phyloP scores from a whole-genome alignment of 2,329 filamentous ascomycete species.

The Epichloe typhina region DNA sequence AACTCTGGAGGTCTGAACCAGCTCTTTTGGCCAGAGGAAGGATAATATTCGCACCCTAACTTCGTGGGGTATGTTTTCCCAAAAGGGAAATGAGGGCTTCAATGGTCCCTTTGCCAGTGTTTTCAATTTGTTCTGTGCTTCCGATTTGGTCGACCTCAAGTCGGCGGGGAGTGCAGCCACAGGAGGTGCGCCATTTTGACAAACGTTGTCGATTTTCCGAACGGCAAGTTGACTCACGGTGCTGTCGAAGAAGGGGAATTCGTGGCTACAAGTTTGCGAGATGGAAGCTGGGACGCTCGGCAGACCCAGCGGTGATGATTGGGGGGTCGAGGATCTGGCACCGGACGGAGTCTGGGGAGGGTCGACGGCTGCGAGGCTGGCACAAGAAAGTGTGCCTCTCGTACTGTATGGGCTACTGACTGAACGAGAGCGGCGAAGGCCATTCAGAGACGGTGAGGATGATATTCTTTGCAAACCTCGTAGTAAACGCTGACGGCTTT shows the following conservation, averaged over 20 bases:
- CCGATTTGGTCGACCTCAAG: slow-evolving; percentile 31
- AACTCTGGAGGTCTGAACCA: slow-evolving; percentile 65
- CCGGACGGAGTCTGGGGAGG: slow-evolving; percentile 16
- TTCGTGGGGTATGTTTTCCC: slow-evolving; percentile 71
- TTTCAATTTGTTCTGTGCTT: slow-evolving; percentile 11
- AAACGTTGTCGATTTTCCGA: slow-evolving; percentile 41
- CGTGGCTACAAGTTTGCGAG: slow-evolving; percentile 26
- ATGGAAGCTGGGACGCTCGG: slow-evolving; percentile 23
- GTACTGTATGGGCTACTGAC: slow-evolving; percentile 54
- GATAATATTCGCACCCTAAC: slow-evolving; percentile 65
- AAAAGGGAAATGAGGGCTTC: slow-evolving; percentile 48
- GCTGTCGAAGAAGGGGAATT: slow-evolving; percentile 26
- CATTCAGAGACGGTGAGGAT: slow-evolving; percentile 60
- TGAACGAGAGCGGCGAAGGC: slow-evolving; percentile 50
- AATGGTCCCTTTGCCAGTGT: slow-evolving; percentile 8
- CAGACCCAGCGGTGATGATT: slow-evolving; percentile 27
- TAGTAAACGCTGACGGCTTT: slow-evolving; percentile 56
- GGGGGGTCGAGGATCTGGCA: slow-evolving; percentile 19
- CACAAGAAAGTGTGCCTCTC: slow-evolving; percentile 39
- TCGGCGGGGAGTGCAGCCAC: slow-evolving; percentile 54
- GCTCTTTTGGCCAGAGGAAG: slow-evolving; percentile 65
- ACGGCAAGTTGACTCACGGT: slow-evolving; percentile 36
- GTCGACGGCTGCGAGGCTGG: slow-evolving; percentile 33
- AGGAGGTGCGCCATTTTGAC: slow-evolving; percentile 22
- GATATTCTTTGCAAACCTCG: slow-evolving; percentile 68